These are phyloP conservation scores for Vanilla planifolia DNA, from an alignment of 106 monocot species.

Conservation along the genomic window DNA sequence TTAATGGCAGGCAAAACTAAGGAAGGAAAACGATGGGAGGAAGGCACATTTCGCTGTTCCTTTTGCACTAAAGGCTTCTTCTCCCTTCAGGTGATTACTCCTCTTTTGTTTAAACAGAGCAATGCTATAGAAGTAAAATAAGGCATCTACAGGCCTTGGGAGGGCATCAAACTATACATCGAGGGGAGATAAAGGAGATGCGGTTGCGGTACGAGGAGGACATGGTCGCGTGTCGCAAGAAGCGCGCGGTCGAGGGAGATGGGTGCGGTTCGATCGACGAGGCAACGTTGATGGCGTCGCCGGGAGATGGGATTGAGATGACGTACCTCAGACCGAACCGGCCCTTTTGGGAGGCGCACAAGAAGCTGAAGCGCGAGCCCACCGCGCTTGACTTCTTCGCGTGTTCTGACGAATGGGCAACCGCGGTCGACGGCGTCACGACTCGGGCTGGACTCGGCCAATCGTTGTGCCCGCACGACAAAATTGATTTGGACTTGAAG, in stretches of 20 bases:
- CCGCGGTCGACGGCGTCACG: not conserved
- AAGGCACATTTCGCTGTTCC: not conserved
- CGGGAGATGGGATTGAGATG: not conserved
- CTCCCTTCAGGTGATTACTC: not conserved
- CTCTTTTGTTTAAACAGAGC: too few relatives aligned
- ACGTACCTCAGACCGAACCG: not conserved
- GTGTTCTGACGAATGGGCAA: not conserved
- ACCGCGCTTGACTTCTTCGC: not conserved
- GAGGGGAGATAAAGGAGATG: conserved; percentile 1
- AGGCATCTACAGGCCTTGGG: not conserved
- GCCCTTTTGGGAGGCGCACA: not conserved
- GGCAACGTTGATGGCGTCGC: not conserved
- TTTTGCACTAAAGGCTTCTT: conserved; percentile 4
- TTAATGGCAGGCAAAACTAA: too few relatives aligned
- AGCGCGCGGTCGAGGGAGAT: not conserved
- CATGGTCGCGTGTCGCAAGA: not conserved
- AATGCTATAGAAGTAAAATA: too few relatives aligned
- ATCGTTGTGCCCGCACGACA: not conserved
- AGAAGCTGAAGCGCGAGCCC: not conserved
- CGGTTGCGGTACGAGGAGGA: not conserved
- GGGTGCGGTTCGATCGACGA: too few relatives aligned
- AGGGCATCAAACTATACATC: not conserved
- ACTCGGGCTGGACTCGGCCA: not conserved
- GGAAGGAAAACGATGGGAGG: too few relatives aligned
- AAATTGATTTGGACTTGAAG: not conserved